Percentiles rank a stretch among this genome's conserved stretches.
phyloP scores from a whole-genome alignment of 257 asterid genomes.

The Mentha longifolia region DNA sequence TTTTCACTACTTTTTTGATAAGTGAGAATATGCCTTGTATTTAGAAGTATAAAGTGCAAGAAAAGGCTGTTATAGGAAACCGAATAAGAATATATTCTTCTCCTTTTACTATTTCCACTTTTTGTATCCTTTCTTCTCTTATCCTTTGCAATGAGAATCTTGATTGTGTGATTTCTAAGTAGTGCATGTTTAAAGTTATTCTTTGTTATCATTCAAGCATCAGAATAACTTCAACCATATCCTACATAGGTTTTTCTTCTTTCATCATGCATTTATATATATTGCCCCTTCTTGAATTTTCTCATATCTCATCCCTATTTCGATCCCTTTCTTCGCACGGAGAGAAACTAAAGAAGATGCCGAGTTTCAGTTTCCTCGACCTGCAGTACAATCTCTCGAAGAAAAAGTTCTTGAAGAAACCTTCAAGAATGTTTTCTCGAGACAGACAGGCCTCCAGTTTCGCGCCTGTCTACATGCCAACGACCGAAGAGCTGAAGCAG shows the following conservation, averaged over 20 bases:
- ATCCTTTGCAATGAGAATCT: conserved; percentile 39
- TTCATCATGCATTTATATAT: conserved; percentile 27
- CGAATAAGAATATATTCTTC: conserved; percentile 45
- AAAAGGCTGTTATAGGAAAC: conserved; percentile 22
- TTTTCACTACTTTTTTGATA: conserved; percentile 7
- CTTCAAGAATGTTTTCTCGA: conserved; percentile 61
- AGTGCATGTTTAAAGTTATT: conserved; percentile 45
- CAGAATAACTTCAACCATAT: conserved; percentile 39
- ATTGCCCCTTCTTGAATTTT: not conserved
- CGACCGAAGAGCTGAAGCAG: conserved; percentile 58
- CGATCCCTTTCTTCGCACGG: not conserved
- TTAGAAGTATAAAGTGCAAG: conserved; percentile 23
- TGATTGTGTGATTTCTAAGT: conserved; percentile 31
- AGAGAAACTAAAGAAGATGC: conserved; percentile 40
- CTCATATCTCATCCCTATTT: conserved; percentile 18
- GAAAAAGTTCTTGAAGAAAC: conserved; percentile 59
- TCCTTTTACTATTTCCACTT: conserved; percentile 25
- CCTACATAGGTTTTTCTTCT: not conserved
- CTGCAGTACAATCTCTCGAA: conserved; percentile 69
- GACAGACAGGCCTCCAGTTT: conserved; percentile 54
- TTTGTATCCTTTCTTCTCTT: conserved; percentile 27
- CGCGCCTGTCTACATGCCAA: conserved; percentile 53
- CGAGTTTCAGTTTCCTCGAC: conserved; percentile 64
- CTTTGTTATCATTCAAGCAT: conserved; percentile 49
- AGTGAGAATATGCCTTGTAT: conserved; percentile 8